Conservation (phyloP, 306 rosid species). For the Ziziphus jujuba region DNA sequence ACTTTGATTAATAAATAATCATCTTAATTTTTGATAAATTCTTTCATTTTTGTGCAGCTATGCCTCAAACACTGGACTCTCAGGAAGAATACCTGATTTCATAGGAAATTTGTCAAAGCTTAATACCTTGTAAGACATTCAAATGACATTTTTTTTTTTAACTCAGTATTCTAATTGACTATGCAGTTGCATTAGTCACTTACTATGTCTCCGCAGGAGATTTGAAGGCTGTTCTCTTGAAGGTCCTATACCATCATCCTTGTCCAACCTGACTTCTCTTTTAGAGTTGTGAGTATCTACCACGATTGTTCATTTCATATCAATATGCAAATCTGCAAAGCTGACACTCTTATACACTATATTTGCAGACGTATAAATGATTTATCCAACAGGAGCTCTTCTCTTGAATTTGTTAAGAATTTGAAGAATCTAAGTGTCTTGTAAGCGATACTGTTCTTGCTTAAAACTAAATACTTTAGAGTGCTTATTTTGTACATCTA, state of each 20-base stretch:
- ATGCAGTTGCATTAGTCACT: neutral
- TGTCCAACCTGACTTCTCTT: constrained; percentile 69
- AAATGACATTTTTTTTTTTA: no score
- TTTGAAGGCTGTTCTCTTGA: constrained; percentile 73
- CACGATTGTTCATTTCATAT: constrained; percentile 11
- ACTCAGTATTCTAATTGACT: no score
- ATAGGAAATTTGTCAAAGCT: neutral
- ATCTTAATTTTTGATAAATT: no score
- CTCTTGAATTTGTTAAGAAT: constrained; percentile 56
- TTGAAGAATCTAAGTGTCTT: constrained; percentile 62
- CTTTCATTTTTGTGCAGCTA: no score
- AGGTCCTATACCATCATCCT: constrained; percentile 63
- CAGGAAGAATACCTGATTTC: no score
- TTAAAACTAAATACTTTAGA: no score
- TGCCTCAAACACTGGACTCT: no score
- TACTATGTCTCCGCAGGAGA: constrained; percentile 51
- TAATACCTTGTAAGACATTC: no score
- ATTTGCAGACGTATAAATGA: constrained; percentile 58
- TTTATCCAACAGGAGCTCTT: constrained; percentile 70
- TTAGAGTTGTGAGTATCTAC: constrained; percentile 57
- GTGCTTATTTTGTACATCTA: neutral
- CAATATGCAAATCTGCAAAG: constrained; percentile 3
- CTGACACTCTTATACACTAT: constrained; percentile 32
- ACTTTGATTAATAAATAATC: no score
- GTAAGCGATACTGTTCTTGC: constrained; percentile 39